Percentiles rank a stretch among this genome's conserved stretches.
Evolutionary conservation across 2,329 filamentous ascomycete species (phyloP).

Genomic region (Claviceps quebecensis): DNA sequence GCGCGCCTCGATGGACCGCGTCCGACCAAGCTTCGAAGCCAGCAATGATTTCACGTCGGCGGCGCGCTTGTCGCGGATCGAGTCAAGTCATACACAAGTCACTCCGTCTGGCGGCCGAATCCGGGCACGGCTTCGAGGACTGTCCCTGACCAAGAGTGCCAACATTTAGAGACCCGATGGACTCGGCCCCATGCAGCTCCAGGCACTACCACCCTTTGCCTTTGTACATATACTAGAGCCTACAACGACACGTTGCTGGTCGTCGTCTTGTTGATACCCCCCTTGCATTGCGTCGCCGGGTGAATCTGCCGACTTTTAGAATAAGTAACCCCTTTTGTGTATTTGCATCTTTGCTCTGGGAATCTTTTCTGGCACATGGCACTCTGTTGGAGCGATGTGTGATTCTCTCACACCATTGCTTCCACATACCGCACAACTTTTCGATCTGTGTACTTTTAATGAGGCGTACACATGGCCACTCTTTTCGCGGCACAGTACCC

Average conservation of each 20-base stretch:
- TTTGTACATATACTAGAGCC: slow-evolving; percentile 16
- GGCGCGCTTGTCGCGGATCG: slow-evolving; percentile 68
- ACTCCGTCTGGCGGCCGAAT: slow-evolving; percentile 13
- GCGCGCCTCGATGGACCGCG: slow-evolving; percentile 73
- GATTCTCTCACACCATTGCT: not conserved
- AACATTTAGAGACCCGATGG: slow-evolving; percentile 20
- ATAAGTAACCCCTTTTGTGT: not conserved
- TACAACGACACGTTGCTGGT: not conserved
- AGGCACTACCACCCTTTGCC: slow-evolving; percentile 2
- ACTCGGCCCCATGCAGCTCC: slow-evolving; percentile 4
- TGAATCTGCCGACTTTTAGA: not conserved
- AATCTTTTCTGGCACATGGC: not conserved
- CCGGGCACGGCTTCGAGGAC: slow-evolving; percentile 25
- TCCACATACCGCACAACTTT: not conserved
- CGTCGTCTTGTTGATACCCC: not conserved
- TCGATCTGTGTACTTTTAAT: too few relatives aligned
- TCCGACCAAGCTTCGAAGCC: slow-evolving; percentile 70
- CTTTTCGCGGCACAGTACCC: not conserved
- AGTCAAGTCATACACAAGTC: slow-evolving; percentile 48
- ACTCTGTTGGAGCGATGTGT: not conserved
- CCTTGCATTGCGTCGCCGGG: not conserved
- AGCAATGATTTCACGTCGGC: slow-evolving; percentile 87
- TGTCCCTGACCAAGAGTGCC: slow-evolving; percentile 28
- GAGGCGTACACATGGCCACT: too few relatives aligned
- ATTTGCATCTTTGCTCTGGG: not conserved